phyloP scores from a whole-genome alignment of 2,329 filamentous ascomycete genomes.

The Diaporthe australafricana region DNA sequence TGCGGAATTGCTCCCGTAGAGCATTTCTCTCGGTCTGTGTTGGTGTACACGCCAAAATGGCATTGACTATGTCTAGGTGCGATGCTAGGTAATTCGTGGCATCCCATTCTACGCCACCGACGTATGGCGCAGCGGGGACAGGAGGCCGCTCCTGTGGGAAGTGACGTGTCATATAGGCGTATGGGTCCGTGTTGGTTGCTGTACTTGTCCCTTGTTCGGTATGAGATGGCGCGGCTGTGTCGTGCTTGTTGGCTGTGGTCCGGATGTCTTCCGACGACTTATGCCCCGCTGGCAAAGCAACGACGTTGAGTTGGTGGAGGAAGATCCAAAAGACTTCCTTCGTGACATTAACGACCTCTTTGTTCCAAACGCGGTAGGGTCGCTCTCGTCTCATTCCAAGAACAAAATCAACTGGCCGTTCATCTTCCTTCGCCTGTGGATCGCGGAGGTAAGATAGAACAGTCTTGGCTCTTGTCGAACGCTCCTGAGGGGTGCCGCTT shows the following conservation, averaged over 20 bases:
- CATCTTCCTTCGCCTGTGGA: constrained; percentile 78
- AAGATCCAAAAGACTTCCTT: constrained; percentile 99
- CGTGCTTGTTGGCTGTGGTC: constrained; percentile 38
- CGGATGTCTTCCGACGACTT: constrained; percentile 45
- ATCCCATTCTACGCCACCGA: constrained; percentile 98
- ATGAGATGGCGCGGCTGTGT: constrained; percentile 38
- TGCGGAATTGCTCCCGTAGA: constrained; percentile 80
- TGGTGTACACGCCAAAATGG: constrained; percentile 84
- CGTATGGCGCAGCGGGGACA: constrained; percentile 93
- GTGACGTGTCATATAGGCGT: constrained; percentile 73
- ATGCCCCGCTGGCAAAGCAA: constrained; percentile 68
- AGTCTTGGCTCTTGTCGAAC: constrained; percentile 76
- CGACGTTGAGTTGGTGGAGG: constrained; percentile 90
- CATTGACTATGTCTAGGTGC: constrained; percentile 93
- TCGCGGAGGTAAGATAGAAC: constrained; percentile 85
- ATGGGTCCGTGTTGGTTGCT: constrained; percentile 49
- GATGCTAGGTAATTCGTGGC: constrained; percentile 96
- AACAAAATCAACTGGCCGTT: constrained; percentile 85
- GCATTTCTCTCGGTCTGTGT: constrained; percentile 77
- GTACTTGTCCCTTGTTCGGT: constrained; percentile 28
- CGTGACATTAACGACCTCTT: constrained; percentile 90
- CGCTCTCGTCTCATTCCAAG: constrained; percentile 87
- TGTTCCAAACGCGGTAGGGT: constrained; percentile 94
- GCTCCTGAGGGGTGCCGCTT: constrained; percentile 69
- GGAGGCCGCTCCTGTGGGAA: constrained; percentile 90